Conservation (phyloP, 306 rosid genomes). For the Vigna trinervia region DNA sequence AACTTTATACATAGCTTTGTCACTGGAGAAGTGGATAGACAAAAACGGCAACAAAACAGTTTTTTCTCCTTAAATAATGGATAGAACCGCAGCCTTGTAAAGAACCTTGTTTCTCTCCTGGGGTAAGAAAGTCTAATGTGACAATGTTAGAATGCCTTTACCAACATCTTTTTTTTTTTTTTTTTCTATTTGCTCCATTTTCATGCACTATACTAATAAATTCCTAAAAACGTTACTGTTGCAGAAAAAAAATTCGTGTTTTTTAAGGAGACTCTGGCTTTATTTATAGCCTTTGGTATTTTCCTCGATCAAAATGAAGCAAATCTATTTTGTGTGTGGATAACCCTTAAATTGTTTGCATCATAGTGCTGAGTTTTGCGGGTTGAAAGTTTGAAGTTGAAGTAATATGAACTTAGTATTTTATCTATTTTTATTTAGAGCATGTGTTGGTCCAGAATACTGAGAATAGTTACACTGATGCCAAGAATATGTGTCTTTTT, state of each 20-base stretch:
- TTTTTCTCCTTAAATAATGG: conserved; percentile 29
- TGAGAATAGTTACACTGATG: conserved; percentile 31
- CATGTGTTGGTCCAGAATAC: conserved; percentile 9
- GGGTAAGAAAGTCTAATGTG: conserved; percentile 40
- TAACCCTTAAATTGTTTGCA: not conserved
- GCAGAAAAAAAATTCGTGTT: not conserved
- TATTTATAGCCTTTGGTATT: conserved; percentile 1
- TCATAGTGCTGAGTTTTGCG: conserved; percentile 1
- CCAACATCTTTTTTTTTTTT: not conserved
- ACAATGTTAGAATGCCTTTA: conserved; percentile 22
- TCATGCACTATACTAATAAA: not conserved
- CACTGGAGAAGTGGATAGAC: conserved; percentile 11
- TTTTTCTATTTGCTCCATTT: not conserved
- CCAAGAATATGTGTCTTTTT: conserved; percentile 45
- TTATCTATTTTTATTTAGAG: not conserved
- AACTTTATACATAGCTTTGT: conserved; percentile 1
- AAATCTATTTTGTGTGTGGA: not conserved
- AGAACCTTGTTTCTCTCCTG: conserved; percentile 46
- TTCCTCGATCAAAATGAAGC: not conserved
- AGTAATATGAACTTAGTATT: conserved; percentile 1
- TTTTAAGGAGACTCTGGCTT: conserved; percentile 17
- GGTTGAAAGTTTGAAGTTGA: not conserved
- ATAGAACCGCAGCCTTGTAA: conserved; percentile 43
- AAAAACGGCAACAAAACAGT: conserved; percentile 40
- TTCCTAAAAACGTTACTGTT: not conserved